These are phyloP conservation scores for Podospora appendiculata DNA, from an alignment of 495 filamentous ascomycete genomes.

Conservation along the genomic window DNA sequence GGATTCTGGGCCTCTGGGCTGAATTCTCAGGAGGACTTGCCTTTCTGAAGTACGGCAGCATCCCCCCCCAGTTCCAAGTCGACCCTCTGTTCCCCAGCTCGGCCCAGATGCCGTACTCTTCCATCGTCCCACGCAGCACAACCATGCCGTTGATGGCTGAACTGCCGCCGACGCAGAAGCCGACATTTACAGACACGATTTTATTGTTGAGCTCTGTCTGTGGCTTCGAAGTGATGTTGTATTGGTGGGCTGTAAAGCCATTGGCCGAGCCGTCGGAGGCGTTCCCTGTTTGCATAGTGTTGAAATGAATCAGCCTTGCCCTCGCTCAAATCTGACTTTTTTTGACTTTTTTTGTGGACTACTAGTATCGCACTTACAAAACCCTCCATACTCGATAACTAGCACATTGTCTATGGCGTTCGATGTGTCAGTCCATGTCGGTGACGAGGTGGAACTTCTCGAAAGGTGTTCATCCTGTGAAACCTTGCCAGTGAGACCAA, in stretches of 20 bases:
- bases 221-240: slow-evolving; percentile 3
- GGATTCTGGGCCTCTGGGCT: neutral
- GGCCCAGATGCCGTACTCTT: slow-evolving; percentile 35
- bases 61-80: slow-evolving; percentile 33
- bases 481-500: slow-evolving; percentile 61
- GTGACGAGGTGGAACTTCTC: neutral
- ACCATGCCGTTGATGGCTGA: slow-evolving; percentile 37
- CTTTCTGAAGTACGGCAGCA: slow-evolving; percentile 31
- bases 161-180: slow-evolving; percentile 33
- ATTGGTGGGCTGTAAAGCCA: neutral
- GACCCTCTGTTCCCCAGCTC: slow-evolving; percentile 15
- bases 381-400: neutral
- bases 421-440: slow-evolving; percentile 40
- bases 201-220: slow-evolving; percentile 24
- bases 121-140: slow-evolving; percentile 21
- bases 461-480: slow-evolving; percentile 30
- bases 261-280: neutral
- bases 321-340: neutral
- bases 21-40: neutral
- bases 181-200: slow-evolving; percentile 16
- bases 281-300: neutral
- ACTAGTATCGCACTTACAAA: neutral
- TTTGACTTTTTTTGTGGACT: neutral
- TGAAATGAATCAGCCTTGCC: neutral
- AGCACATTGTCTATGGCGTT: slow-evolving; percentile 3